Evolutionary conservation across 2,329 filamentous ascomycete genomes (phyloP), one percentile per base, ranked within the genome.

Genomic region (Scedosporium dehoogii): DNA sequence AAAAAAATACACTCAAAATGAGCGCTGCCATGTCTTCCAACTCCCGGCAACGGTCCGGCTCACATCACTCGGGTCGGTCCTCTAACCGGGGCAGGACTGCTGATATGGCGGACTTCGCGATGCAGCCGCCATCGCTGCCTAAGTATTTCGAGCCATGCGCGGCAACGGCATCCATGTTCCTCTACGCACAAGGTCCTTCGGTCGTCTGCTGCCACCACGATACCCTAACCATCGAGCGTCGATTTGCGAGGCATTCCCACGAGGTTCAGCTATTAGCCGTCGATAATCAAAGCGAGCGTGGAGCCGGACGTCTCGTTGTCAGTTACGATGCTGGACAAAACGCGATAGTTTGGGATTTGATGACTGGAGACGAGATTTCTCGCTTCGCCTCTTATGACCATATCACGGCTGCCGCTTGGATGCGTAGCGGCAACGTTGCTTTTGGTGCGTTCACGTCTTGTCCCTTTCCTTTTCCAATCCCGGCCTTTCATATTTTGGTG

Each of bases 391-490:
- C 92, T 0, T 97, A 96, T 70, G 91, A 96, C 70, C 85, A 90
- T 67, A 82, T 97, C 66, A 87, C 87, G 23, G 88, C 91, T 33
- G 93, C 92, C 44, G 82, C 90, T 12, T 99, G 94, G 91, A 97
- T 99, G 92, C 85, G 88, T 55, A 97, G 97, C 76, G 94, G 94
- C 62, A 96, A 96, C 76, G 88, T 99, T 67, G 93, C 91, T 44
- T 97, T 97, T 79, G 94, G 93, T 97, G 81, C 74, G 86, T 70
- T 62, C 57, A 29, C 14, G 29, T 46, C 21, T n/a, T 55, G 33
- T 38, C 38, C 64, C 48, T 6, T 42, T 42, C 58, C n/a, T 27
- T 62, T 23, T 61, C 66, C 60, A 64, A 62, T 66, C 63, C 67
- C 62, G 7, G 44, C 14, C 12, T 48, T 48, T 21, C 29, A 33